Percentiles rank a stretch among this genome's conserved stretches.
phyloP scores from a whole-genome alignment of 169 alveolate genomes.

The Eimeria tenella region DNA sequence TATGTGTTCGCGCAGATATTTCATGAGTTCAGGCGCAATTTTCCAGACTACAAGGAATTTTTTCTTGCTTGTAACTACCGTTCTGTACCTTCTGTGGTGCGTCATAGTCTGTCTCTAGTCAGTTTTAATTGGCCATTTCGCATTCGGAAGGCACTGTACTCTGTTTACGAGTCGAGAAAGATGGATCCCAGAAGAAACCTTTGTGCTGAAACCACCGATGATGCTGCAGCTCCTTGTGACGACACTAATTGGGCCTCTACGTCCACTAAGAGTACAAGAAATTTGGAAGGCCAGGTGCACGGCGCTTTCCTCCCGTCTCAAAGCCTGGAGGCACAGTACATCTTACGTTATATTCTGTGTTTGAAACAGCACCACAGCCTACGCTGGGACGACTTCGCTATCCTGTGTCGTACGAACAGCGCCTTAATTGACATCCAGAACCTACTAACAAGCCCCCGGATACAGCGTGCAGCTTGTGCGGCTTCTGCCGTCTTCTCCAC shows the following conservation, averaged over 20 bases:
- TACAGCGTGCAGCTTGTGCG: conserved; percentile 66
- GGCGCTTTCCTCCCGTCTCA: conserved; percentile 76
- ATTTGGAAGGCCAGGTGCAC: not conserved
- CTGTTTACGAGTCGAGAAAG: not conserved
- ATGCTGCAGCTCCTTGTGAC: not conserved
- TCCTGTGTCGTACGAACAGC: conserved; percentile 86
- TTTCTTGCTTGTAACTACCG: conserved; percentile 60
- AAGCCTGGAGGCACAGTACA: conserved; percentile 81
- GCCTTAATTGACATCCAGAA: conserved; percentile 81
- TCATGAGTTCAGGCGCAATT: conserved; percentile 48
- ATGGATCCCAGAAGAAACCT: not conserved
- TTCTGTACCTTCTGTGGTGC: conserved; percentile 61
- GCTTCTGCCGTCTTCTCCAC: conserved; percentile 8
- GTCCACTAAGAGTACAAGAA: not conserved
- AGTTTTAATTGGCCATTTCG: conserved; percentile 70
- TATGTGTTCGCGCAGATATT: conserved; percentile 37
- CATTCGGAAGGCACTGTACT: conserved; percentile 41
- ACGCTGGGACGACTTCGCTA: conserved; percentile 88
- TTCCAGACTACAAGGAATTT: conserved; percentile 58
- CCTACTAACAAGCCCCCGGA: conserved; percentile 78
- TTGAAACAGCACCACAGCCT: conserved; percentile 76
- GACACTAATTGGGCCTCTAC: not conserved
- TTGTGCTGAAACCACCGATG: not conserved
- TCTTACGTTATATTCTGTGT: conserved; percentile 80
- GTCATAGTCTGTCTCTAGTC: conserved; percentile 53